Evolutionary conservation across 2,329 filamentous ascomycete genomes (phyloP).

Genomic region (Tolypocladium sp.): DNA sequence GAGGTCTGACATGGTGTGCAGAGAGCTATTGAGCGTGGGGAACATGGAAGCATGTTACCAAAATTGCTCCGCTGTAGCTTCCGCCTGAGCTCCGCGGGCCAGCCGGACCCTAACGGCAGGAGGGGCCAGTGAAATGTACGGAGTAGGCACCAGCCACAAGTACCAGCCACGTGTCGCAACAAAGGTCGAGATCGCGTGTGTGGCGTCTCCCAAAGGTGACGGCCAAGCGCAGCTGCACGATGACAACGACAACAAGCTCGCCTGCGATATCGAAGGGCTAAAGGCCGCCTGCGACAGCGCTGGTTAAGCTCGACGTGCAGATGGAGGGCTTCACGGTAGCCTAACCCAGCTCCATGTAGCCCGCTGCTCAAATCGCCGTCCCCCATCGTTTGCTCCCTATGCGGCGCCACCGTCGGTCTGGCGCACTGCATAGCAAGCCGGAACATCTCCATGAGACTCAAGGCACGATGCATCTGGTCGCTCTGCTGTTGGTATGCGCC

Average conservation of each 20-base stretch:
- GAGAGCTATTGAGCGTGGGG: not conserved
- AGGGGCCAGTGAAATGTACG: too few relatives aligned
- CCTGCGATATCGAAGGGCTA: not conserved
- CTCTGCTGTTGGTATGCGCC: slow-evolving; percentile 15
- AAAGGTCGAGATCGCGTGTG: not conserved
- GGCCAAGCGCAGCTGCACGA: not conserved
- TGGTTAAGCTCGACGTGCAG: not conserved
- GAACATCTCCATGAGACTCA: slow-evolving; percentile 9
- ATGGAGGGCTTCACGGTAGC: slow-evolving; percentile 6
- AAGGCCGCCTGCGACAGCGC: not conserved
- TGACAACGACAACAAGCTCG: not conserved
- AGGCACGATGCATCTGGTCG: slow-evolving; percentile 18
- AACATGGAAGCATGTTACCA: not conserved
- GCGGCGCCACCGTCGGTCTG: not conserved
- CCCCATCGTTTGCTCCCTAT: not conserved
- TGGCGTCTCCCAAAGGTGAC: not conserved
- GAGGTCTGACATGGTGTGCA: not conserved
- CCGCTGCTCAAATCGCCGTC: not conserved
- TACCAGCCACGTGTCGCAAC: not conserved
- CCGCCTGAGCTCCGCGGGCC: too few relatives aligned
- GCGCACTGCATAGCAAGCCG: slow-evolving; percentile 1
- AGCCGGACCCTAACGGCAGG: too few relatives aligned
- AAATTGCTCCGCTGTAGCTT: not conserved
- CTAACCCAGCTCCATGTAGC: slow-evolving; percentile 2
- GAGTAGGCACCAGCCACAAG: not conserved